phyloP scores from a whole-genome alignment of 805 yeast species.

The Pichia kluyveri region DNA sequence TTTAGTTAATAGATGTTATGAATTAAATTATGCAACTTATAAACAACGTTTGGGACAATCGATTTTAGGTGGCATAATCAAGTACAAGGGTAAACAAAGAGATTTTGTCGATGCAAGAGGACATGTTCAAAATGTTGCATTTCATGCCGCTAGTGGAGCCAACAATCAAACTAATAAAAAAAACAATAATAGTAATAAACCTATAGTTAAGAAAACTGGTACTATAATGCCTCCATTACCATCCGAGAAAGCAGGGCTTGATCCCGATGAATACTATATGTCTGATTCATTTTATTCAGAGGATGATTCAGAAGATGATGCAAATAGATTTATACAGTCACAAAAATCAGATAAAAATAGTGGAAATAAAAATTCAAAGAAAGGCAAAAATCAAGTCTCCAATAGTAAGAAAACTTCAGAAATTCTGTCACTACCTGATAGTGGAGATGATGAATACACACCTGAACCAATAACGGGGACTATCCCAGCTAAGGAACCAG shows the following conservation, averaged over 20 bases:
- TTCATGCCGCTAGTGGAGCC: slow-evolving; percentile 18
- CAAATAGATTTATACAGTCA: slow-evolving; percentile 12
- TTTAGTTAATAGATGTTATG: slow-evolving; percentile 66
- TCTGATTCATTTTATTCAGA: slow-evolving; percentile 30
- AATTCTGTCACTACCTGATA: slow-evolving; percentile 28
- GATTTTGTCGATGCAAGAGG: slow-evolving; percentile 71
- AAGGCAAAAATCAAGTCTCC: slow-evolving; percentile 25
- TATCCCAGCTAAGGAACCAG: slow-evolving; percentile 45
- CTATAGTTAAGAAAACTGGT: slow-evolving; percentile 1
- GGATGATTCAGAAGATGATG: slow-evolving; percentile 16
- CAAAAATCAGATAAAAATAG: slow-evolving; percentile 5
- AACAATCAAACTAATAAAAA: slow-evolving; percentile 1
- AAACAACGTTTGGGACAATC: slow-evolving; percentile 62
- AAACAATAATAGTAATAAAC: slow-evolving; percentile 1
- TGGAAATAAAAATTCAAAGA: slow-evolving; percentile 7
- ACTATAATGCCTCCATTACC: slow-evolving; percentile 24
- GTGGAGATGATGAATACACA: slow-evolving; percentile 1
- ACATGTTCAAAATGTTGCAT: slow-evolving; percentile 54
- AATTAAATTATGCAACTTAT: slow-evolving; percentile 55
- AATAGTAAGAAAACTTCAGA: slow-evolving; percentile 83
- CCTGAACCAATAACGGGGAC: slow-evolving; percentile 20
- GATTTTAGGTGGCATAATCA: slow-evolving; percentile 71
- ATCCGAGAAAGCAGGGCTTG: slow-evolving; percentile 29
- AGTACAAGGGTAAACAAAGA: slow-evolving; percentile 63
- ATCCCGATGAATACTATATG: slow-evolving; percentile 30